phyloP scores from a whole-genome alignment of 345 rosid genomes.

The Eucalyptus curtisii region DNA sequence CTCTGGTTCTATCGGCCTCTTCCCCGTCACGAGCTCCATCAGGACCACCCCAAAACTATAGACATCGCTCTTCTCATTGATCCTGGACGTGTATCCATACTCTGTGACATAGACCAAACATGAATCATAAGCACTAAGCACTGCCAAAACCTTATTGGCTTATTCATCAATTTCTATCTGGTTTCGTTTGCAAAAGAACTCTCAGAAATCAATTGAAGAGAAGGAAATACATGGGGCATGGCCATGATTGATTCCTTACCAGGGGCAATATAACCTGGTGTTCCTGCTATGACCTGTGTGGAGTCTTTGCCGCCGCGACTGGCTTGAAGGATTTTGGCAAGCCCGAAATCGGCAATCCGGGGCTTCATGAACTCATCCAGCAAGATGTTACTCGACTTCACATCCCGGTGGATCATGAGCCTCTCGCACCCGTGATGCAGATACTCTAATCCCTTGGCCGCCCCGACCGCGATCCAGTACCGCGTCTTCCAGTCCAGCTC shows the following conservation, averaged over 20 bases:
- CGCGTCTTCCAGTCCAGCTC: slow-evolving; percentile 85
- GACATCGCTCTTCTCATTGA: slow-evolving; percentile 84
- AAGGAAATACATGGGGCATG: background rate
- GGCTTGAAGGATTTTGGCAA: slow-evolving; percentile 72
- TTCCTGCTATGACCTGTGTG: slow-evolving; percentile 75
- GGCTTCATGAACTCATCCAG: slow-evolving; percentile 81
- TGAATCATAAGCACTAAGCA: background rate
- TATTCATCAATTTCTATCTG: background rate
- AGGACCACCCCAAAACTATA: slow-evolving; percentile 92
- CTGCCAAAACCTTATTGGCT: background rate
- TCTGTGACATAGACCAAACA: slow-evolving; percentile 21
- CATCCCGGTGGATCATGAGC: slow-evolving; percentile 79
- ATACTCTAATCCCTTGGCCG: slow-evolving; percentile 85
- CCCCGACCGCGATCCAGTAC: slow-evolving; percentile 71
- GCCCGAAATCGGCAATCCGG: slow-evolving; percentile 92
- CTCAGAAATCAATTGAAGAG: background rate
- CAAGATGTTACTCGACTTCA: slow-evolving; percentile 79
- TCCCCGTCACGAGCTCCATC: slow-evolving; percentile 86
- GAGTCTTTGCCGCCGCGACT: slow-evolving; percentile 33
- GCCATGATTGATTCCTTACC: slow-evolving; percentile 23
- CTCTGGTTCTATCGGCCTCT: slow-evolving; percentile 66
- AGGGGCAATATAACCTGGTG: slow-evolving; percentile 93
- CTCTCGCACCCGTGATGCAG: slow-evolving; percentile 70
- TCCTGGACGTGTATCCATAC: slow-evolving; percentile 76
- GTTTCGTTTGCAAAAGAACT: background rate